A percentile compares a stretch with the other conserved stretches of the same genome.
phyloP scores from a whole-genome alignment of 2,329 filamentous ascomycete genomes.

The Incumbomyces lentus region DNA sequence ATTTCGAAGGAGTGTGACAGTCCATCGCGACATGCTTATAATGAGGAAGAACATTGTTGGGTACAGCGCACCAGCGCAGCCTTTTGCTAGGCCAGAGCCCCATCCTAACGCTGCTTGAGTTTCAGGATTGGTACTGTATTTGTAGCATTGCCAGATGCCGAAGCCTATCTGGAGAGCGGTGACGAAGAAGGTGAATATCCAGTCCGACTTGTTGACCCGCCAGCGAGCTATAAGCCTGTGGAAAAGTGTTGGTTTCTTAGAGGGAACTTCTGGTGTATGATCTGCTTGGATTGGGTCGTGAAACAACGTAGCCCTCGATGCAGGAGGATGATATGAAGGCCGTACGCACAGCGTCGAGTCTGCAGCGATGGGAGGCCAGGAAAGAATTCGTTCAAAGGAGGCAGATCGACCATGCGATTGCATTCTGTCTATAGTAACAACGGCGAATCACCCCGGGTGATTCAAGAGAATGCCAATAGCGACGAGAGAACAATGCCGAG shows the following conservation, averaged over 20 bases:
- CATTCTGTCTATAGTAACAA: background rate
- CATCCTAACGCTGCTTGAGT: slow-evolving; percentile 1
- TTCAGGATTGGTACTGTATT: slow-evolving; percentile 1
- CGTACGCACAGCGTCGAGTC: background rate
- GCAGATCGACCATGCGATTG: background rate
- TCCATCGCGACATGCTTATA: slow-evolving; percentile 5
- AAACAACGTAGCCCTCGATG: background rate
- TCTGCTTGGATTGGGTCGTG: background rate
- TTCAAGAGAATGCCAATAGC: no score
- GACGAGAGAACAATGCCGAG: no score
- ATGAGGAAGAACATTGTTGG: slow-evolving; percentile 5
- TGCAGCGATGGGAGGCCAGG: background rate
- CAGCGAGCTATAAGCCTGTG: background rate
- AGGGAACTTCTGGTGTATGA: background rate
- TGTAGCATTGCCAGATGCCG: slow-evolving; percentile 6
- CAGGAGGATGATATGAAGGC: background rate
- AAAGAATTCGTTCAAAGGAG: background rate
- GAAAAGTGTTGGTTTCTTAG: background rate
- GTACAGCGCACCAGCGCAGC: slow-evolving; percentile 1
- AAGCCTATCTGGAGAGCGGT: slow-evolving; percentile 1
- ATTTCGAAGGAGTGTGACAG: background rate
- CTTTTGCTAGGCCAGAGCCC: background rate
- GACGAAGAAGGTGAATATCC: background rate
- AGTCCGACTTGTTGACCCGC: slow-evolving; percentile 1
- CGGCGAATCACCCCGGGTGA: no score